Evolutionary conservation across 116 monocot species (phyloP).

Genomic region (Posidonia oceanica): DNA sequence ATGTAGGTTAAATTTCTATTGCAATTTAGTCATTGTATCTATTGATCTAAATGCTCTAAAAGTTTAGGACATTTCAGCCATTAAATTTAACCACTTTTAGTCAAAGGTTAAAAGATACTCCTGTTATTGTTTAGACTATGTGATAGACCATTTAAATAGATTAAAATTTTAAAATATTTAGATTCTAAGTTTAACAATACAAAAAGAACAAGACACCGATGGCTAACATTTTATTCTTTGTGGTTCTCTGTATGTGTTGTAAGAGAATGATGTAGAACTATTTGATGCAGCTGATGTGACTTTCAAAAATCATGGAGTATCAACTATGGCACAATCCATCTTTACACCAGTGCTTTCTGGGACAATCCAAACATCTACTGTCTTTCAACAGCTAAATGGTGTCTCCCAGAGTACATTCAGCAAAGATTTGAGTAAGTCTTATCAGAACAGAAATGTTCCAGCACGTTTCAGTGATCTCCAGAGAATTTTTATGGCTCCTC

Average conservation of each 20-base stretch:
- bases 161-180: too few species aligned
- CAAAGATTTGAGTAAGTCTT: slow-evolving; percentile 12
- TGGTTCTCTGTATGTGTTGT: not conserved
- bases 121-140: too few species aligned
- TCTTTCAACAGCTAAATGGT: slow-evolving; percentile 16
- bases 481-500: slow-evolving; percentile 27
- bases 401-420: slow-evolving; percentile 4
- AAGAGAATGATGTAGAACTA: not conserved
- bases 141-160: too few species aligned
- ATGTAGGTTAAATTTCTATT: too few species aligned
- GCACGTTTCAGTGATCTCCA: slow-evolving; percentile 28
- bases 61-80: too few species aligned
- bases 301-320: slow-evolving; percentile 27
- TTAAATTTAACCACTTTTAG: too few species aligned
- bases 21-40: too few species aligned
- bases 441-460: slow-evolving; percentile 21
- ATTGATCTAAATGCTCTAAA: too few species aligned
- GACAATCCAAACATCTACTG: slow-evolving; percentile 13
- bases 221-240: too few species aligned
- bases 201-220: too few species aligned
- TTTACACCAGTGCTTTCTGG: slow-evolving; percentile 38
- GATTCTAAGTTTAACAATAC: too few species aligned
- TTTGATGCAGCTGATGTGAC: slow-evolving; percentile 44
- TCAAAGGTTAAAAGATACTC: too few species aligned
- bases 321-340: slow-evolving; percentile 73